Base-by-base conservation (phyloP, 108 stramenopile species). In the Nitzschia inconspicua region DNA sequence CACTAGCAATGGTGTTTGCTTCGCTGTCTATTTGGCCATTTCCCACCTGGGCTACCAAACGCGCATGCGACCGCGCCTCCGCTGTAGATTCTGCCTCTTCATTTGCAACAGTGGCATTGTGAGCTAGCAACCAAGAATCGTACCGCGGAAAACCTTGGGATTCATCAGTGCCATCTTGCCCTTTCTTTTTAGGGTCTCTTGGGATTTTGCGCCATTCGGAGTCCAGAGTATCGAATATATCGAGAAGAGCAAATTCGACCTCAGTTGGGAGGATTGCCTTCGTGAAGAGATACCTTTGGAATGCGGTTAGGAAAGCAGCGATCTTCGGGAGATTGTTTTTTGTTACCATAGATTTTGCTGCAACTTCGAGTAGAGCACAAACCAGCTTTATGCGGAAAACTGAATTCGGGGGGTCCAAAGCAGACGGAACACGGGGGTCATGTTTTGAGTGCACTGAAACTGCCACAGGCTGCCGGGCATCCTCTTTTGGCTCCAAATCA, bases 231-330 rank as follows among this genome's bases (percentile, higher is more conserved):
- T 98, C 97, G 61, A 96, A 93, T 0, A 90, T 68, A 62, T 98
- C 97, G 39, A 98, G 74, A 34, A 96, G 62, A 25, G 88, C 72
- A 63, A 96, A 96, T 50, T 96, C 94, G 6, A 95, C 84, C 26
- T 96, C 93, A 13, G 88, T 80, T 13, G 95, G 95, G 18, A 98
- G 80, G 30, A 72, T 65, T 16, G 76, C 64, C 68, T 98, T 98
- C 28, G 89, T 91, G 59, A 98, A 95, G 41, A 98, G 83, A 63
- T 98, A 98, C 18, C 95, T 64, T 56, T 96, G 95, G 37, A 96
- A 93, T 30, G 89, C 73, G 1, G 89, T 60, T 28, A 97, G 76
- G 39, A 85, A 88, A 9, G 54, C 73, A 27, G 79, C 75, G 26
- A 95, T 41, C 37, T 80, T 86, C 5, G 70, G 24, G 14, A 82